These are phyloP conservation scores for Stentor coeruleus DNA, from an alignment of 73 alveolate genomes.

Conservation along the genomic window DNA sequence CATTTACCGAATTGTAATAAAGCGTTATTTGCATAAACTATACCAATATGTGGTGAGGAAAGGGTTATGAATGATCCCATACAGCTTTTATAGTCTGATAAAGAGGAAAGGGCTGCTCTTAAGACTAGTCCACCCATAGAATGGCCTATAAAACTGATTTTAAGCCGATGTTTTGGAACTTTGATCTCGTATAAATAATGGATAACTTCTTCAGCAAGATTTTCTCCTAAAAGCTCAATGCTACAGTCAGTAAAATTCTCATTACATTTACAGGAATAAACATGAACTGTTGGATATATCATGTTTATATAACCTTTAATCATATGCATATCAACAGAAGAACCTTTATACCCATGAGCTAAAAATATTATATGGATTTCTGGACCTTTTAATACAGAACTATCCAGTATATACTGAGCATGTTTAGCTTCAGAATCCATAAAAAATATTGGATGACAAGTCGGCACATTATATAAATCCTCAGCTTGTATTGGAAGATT, in stretches of 20 bases:
- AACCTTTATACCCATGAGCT: constrained; percentile 97
- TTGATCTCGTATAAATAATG: constrained; percentile 61
- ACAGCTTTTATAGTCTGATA: constrained; percentile 73
- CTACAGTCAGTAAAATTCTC: constrained; percentile 95
- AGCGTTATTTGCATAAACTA: constrained; percentile 50
- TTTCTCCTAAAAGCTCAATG: constrained; percentile 87
- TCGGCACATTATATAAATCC: constrained; percentile 42
- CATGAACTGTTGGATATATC: constrained; percentile 88
- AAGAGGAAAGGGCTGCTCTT: constrained; percentile 61
- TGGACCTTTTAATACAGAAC: constrained; percentile 60
- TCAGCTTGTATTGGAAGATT: constrained; percentile 48
- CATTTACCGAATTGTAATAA: constrained; percentile 85
- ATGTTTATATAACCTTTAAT: constrained; percentile 82
- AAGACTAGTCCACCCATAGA: constrained; percentile 98
- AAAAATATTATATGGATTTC: constrained; percentile 77
- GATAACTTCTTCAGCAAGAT: constrained; percentile 86
- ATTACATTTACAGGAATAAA: constrained; percentile 75
- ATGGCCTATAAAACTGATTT: constrained; percentile 96
- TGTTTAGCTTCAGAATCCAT: constrained; percentile 47
- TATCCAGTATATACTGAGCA: constrained; percentile 48
- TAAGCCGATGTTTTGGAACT: constrained; percentile 74
- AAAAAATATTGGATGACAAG: constrained; percentile 59
- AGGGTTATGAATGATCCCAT: constrained; percentile 84
- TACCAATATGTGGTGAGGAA: constrained; percentile 97
- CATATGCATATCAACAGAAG: constrained; percentile 87